Evolutionary conservation across 2,329 filamentous ascomycete species (phyloP).

Genomic region (Metarhizium sp.): DNA sequence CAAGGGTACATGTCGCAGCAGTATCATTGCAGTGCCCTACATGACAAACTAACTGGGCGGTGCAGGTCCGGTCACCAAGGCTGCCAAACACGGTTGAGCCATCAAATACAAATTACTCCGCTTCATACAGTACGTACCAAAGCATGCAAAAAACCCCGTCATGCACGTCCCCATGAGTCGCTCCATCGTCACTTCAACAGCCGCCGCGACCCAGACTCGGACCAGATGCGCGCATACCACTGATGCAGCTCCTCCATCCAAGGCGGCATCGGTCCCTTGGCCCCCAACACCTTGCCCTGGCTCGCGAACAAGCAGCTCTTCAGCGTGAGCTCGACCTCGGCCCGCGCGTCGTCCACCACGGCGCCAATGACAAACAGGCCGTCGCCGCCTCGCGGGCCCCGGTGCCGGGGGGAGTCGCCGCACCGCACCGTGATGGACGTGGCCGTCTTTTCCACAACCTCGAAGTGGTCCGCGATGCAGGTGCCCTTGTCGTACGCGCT

Average conservation of each 20-base stretch:
- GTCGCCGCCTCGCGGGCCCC: slow-evolving; percentile 47
- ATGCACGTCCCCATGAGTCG: too few relatives aligned
- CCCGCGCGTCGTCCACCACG: slow-evolving; percentile 46
- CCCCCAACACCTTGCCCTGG: slow-evolving; percentile 23
- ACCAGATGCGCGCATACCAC: slow-evolving; percentile 32
- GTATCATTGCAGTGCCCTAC: too few relatives aligned
- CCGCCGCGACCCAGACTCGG: slow-evolving; percentile 21
- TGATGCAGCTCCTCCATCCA: slow-evolving; percentile 23
- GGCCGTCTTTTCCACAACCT: slow-evolving; percentile 56
- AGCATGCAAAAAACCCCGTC: too few relatives aligned
- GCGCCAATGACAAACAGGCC: slow-evolving; percentile 59
- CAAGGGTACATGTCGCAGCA: too few relatives aligned
- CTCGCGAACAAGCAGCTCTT: slow-evolving; percentile 55
- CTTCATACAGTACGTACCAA: too few relatives aligned
- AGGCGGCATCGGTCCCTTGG: slow-evolving; percentile 19
- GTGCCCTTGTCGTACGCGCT: slow-evolving; percentile 54
- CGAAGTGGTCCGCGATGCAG: slow-evolving; percentile 60
- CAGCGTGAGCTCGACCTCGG: slow-evolving; percentile 53
- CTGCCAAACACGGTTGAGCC: too few relatives aligned
- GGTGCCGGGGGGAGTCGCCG: slow-evolving; percentile 53
- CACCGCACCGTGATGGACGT: slow-evolving; percentile 53
- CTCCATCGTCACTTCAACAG: slow-evolving; percentile 19
- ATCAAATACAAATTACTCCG: too few relatives aligned
- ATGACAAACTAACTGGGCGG: too few relatives aligned
- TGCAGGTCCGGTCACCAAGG: too few relatives aligned